phyloP scores from a whole-genome alignment of 2,329 filamentous ascomycete genomes.

The Talaromyces rugulosus region DNA sequence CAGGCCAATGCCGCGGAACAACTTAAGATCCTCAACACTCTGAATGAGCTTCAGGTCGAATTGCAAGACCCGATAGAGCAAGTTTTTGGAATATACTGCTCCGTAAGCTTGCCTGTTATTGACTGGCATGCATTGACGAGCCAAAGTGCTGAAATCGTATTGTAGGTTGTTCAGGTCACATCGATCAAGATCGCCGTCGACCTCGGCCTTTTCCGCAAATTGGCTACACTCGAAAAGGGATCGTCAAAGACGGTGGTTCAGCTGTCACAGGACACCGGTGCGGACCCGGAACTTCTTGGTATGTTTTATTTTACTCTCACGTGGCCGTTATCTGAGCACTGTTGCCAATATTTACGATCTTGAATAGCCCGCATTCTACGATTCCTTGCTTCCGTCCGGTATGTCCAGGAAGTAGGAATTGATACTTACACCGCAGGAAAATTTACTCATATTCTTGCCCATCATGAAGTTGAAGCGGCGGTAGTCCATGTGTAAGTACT shows the following conservation, averaged over 20 bases:
- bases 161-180: constrained; percentile 17
- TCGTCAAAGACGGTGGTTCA: constrained; percentile 13
- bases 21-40: background rate
- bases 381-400: constrained; percentile 20
- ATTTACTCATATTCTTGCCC: constrained; percentile 17
- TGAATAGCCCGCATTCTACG: constrained; percentile 19
- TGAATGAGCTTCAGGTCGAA: background rate
- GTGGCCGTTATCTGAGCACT: background rate
- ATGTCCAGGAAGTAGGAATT: constrained; percentile 14
- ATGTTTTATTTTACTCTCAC: background rate
- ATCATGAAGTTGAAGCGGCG: constrained; percentile 12
- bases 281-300: constrained; percentile 13
- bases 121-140: background rate
- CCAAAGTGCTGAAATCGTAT: background rate
- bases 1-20: background rate
- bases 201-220: constrained; percentile 17
- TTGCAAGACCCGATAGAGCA: constrained; percentile 6
- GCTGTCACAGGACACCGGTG: constrained; percentile 14
- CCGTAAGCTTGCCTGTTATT: background rate
- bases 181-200: constrained; percentile 16
- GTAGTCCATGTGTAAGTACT: constrained; percentile 18
- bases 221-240: constrained; percentile 6
- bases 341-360: background rate
- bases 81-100: constrained; percentile 1
- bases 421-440: constrained; percentile 19